phyloP scores from a whole-genome alignment of 805 yeast species.

The Blastobotrys parvus region DNA sequence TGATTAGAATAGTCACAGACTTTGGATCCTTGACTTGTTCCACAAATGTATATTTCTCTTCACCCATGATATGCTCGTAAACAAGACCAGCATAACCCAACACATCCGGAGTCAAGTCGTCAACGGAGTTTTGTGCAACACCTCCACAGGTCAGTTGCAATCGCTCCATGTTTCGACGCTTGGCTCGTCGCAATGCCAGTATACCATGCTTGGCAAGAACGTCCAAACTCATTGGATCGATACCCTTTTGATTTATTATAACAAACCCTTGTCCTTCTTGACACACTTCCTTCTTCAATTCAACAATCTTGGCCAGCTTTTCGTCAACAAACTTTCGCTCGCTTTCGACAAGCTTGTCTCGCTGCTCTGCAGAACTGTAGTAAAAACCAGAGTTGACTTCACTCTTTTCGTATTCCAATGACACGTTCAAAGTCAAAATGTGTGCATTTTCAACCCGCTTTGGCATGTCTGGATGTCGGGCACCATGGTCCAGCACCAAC shows the following conservation, averaged over 20 bases:
- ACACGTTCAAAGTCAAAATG: constrained; percentile 82
- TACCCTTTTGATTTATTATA: constrained; percentile 95
- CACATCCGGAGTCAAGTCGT: constrained; percentile 70
- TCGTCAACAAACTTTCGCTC: constrained; percentile 94
- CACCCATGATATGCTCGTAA: constrained; percentile 89
- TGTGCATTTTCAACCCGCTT: constrained; percentile 73
- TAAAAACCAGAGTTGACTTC: constrained; percentile 95
- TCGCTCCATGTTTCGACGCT: constrained; percentile 98
- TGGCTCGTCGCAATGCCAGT: constrained; percentile 93
- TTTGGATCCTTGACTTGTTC: constrained; percentile 83
- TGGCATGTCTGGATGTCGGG: constrained; percentile 99
- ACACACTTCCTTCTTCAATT: constrained; percentile 87
- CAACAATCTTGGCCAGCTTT: constrained; percentile 83
- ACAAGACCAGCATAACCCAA: constrained; percentile 87
- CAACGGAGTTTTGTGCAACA: constrained; percentile 95
- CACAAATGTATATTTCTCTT: constrained; percentile 93
- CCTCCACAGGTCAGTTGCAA: constrained; percentile 95
- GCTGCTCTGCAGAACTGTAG: constrained; percentile 90
- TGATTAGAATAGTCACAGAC: constrained; percentile 83
- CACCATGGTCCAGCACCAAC: constrained; percentile 94
- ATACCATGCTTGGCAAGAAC: constrained; percentile 88
- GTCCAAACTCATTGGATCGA: constrained; percentile 96
- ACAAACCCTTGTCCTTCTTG: constrained; percentile 78
- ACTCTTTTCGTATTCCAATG: constrained; percentile 93
- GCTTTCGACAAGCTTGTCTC: constrained; percentile 87